A percentile compares a stretch with the other conserved stretches of the same genome.
phyloP scores from a whole-genome alignment of 2,329 filamentous ascomycete genomes.

The Verticillium nonalfalfae region DNA sequence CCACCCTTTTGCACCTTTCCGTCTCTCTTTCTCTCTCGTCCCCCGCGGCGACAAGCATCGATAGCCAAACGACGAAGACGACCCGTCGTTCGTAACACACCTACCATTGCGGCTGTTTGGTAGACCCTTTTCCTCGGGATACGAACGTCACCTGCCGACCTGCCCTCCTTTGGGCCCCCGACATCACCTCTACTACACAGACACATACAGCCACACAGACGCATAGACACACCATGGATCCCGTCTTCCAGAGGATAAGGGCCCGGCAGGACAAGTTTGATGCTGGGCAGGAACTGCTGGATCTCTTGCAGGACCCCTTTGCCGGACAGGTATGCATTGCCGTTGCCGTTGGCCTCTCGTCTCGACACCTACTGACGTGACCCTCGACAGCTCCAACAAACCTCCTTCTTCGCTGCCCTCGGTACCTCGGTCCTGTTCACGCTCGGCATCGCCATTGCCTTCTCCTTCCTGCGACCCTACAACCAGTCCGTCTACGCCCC shows the following conservation, averaged over 20 bases:
- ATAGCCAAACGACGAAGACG: background rate
- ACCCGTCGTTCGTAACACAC: background rate
- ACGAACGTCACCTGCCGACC: background rate
- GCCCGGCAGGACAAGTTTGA: slow-evolving; percentile 13
- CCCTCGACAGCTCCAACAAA: slow-evolving; percentile 32
- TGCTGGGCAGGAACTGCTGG: slow-evolving; percentile 35
- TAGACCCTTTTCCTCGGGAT: background rate
- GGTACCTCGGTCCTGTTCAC: slow-evolving; percentile 75
- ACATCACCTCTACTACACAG: too few species aligned
- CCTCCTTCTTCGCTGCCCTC: slow-evolving; percentile 72
- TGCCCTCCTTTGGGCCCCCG: background rate
- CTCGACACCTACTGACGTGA: background rate
- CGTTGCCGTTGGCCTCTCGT: too few species aligned
- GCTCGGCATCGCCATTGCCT: slow-evolving; percentile 65
- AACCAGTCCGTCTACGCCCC: slow-evolving; percentile 92
- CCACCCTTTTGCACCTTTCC: background rate
- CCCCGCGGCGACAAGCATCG: background rate
- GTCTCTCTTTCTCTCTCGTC: too few species aligned
- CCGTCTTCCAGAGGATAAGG: background rate
- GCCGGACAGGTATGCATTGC: slow-evolving; percentile 29
- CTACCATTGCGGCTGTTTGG: background rate
- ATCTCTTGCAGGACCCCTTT: slow-evolving; percentile 45
- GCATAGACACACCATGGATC: background rate
- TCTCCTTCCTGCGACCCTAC: slow-evolving; percentile 85
- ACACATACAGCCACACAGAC: too few species aligned